phyloP scores from a whole-genome alignment of 2,329 filamentous ascomycete genomes.

The Chlorencoelia australis region DNA sequence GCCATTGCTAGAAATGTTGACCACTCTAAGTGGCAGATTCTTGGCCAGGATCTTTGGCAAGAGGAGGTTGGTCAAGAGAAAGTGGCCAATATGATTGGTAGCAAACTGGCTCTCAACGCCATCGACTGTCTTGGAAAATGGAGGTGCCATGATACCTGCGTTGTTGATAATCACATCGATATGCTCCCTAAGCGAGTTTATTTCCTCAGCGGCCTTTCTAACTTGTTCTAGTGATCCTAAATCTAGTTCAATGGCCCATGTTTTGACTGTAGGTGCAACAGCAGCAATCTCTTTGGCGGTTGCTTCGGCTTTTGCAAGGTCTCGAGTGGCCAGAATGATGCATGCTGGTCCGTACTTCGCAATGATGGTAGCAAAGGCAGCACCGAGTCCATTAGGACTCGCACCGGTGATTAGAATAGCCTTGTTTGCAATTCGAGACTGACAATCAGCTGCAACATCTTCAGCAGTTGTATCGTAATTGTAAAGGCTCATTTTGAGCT shows the following conservation, averaged over 20 bases:
- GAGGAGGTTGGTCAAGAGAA: conserved; percentile 16
- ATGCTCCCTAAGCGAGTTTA: conserved; percentile 24
- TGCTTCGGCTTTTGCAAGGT: conserved; percentile 9
- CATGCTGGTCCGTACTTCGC: conserved; percentile 14
- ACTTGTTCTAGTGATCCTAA: conserved; percentile 33
- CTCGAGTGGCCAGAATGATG: conserved; percentile 14
- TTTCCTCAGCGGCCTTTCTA: conserved; percentile 29
- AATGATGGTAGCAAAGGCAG: conserved; percentile 14
- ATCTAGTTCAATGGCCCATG: conserved; percentile 21
- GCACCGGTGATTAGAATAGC: conserved; percentile 14
- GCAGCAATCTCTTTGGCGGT: conserved; percentile 11
- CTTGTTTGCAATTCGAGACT: conserved; percentile 1
- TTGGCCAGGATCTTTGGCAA: conserved; percentile 6
- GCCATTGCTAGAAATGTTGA: conserved; percentile 25
- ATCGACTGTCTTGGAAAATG: conserved; percentile 6
- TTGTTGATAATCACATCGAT: conserved; percentile 31
- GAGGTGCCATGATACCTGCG: conserved; percentile 13
- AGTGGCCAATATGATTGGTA: conserved; percentile 16
- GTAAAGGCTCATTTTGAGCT: neutral
- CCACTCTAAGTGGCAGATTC: conserved; percentile 6
- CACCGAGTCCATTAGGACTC: conserved; percentile 10
- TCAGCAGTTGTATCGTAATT: neutral
- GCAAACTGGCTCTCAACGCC: conserved; percentile 17
- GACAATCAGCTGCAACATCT: neutral
- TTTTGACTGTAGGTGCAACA: conserved; percentile 7